Evolutionary conservation across 345 rosid genomes (phyloP).

Genomic region (Hypericum androsaemum): DNA sequence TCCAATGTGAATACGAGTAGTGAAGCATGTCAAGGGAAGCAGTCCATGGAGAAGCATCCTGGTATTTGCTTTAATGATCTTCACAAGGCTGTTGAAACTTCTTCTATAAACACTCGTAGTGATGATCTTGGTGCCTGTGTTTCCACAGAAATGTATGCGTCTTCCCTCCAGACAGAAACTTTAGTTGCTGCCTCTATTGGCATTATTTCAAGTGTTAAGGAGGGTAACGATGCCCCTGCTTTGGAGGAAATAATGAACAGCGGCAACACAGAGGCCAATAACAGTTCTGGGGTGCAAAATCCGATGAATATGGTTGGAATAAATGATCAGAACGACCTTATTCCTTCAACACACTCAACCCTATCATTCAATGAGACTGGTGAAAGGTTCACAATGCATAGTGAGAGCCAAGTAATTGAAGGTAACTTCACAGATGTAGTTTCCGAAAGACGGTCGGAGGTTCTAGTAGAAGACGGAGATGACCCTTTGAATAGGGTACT

Average conservation of each 20-base stretch:
- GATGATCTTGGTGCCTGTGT: constrained; percentile 7
- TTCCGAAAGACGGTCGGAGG: constrained; percentile 11
- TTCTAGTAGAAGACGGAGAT: constrained; percentile 7
- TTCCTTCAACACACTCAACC: constrained; percentile 7
- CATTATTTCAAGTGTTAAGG: constrained; percentile 15
- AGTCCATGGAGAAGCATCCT: constrained; percentile 18
- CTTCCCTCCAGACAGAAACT: constrained; percentile 15
- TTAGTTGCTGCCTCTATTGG: constrained; percentile 18
- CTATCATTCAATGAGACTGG: not conserved
- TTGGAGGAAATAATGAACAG: constrained; percentile 8
- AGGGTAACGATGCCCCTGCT: constrained; percentile 15
- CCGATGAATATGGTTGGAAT: constrained; percentile 15
- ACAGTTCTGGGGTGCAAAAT: constrained; percentile 15
- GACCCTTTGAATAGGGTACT: constrained; percentile 6
- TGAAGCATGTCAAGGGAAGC: constrained; percentile 11
- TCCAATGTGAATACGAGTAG: constrained; percentile 25
- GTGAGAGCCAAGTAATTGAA: constrained; percentile 6
- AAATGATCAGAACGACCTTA: constrained; percentile 13
- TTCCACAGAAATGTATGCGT: constrained; percentile 9
- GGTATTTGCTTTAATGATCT: constrained; percentile 14
- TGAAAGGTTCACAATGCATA: constrained; percentile 8
- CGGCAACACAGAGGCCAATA: constrained; percentile 3
- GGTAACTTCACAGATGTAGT: constrained; percentile 5
- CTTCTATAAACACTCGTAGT: constrained; percentile 8
- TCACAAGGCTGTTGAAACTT: constrained; percentile 9